Conservation (phyloP, 352 stramenopile species). For the Thalassiosira hispida region DNA sequence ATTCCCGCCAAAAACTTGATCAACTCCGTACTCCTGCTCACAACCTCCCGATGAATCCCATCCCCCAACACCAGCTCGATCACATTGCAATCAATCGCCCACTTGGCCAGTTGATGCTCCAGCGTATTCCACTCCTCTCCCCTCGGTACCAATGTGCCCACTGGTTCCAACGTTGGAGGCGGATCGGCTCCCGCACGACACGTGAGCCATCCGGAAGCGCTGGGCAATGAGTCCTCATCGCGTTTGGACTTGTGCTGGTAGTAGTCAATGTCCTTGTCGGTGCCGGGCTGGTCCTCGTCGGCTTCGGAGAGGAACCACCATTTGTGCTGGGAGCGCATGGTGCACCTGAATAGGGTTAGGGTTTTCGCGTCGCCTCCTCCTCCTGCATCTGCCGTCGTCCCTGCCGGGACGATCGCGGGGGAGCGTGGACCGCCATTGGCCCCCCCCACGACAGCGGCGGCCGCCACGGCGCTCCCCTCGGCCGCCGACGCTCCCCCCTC, state of each 20-base stretch:
- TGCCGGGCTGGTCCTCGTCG: constrained; percentile 95
- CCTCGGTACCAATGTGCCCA: constrained; percentile 71
- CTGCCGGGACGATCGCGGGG: constrained; percentile 55
- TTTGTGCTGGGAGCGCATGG: constrained; percentile 97
- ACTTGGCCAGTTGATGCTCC: constrained; percentile 79
- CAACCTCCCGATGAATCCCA: constrained; percentile 80
- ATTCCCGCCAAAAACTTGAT: constrained; percentile 85
- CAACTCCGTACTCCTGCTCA: constrained; percentile 67
- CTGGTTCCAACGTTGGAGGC: constrained; percentile 62
- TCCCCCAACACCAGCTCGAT: constrained; percentile 81
- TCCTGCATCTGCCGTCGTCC: constrained; percentile 77
- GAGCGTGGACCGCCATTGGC: not conserved
- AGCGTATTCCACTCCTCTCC: constrained; percentile 79
- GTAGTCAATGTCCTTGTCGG: constrained; percentile 98
- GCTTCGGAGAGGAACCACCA: constrained; percentile 99
- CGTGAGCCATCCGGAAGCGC: constrained; percentile 91
- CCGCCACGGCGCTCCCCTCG: constrained; percentile 22
- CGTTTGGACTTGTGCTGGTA: constrained; percentile 95
- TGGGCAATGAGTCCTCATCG: constrained; percentile 92
- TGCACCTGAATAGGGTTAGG: constrained; percentile 96
- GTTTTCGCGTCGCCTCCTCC: constrained; percentile 67
- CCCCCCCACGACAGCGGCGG: too few relatives aligned
- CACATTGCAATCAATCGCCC: constrained; percentile 83
- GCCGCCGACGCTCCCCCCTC: not conserved
- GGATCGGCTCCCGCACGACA: constrained; percentile 75